Percentiles rank a stretch among this genome's conserved stretches.
Conservation (phyloP, 139 green algal genomes). For the Volvox africanus region DNA sequence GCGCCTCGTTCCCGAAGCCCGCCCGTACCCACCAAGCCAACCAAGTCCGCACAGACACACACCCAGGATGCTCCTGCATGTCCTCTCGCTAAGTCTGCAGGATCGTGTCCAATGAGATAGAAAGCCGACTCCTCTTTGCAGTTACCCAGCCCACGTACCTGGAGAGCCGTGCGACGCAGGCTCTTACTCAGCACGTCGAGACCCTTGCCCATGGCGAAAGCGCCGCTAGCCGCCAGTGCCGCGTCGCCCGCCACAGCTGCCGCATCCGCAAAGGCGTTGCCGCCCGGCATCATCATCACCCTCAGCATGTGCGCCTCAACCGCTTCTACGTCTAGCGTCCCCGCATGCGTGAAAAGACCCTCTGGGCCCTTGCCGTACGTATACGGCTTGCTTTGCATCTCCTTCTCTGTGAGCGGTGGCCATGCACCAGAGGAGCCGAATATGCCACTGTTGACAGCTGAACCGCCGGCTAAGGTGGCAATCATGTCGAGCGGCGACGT, state of each 20-base stretch:
- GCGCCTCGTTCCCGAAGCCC: too few relatives aligned
- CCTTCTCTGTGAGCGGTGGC: not conserved
- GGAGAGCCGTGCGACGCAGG: constrained; percentile 54
- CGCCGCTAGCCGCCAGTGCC: not conserved
- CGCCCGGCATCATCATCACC: constrained; percentile 56
- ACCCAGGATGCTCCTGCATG: too few relatives aligned
- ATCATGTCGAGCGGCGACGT: constrained; percentile 32
- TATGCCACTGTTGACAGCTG: not conserved
- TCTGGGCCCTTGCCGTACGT: constrained; percentile 25
- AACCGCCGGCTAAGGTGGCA: not conserved
- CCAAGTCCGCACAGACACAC: too few relatives aligned
- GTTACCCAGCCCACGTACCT: constrained; percentile 27
- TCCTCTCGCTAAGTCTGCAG: too few relatives aligned
- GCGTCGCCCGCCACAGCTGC: not conserved
- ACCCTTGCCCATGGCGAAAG: constrained; percentile 8
- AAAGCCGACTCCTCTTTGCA: not conserved
- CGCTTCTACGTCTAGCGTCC: constrained; percentile 54
- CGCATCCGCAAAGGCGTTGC: constrained; percentile 6
- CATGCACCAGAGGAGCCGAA: not conserved
- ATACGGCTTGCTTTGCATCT: not conserved
- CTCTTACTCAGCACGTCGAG: constrained; percentile 42
- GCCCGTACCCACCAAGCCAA: too few relatives aligned
- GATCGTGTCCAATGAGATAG: too few relatives aligned
- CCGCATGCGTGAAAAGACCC: constrained; percentile 44
- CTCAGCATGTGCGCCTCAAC: constrained; percentile 66